Evolutionary conservation across 2,329 filamentous ascomycete species (phyloP).

Genomic region (Tothia fuscella): DNA sequence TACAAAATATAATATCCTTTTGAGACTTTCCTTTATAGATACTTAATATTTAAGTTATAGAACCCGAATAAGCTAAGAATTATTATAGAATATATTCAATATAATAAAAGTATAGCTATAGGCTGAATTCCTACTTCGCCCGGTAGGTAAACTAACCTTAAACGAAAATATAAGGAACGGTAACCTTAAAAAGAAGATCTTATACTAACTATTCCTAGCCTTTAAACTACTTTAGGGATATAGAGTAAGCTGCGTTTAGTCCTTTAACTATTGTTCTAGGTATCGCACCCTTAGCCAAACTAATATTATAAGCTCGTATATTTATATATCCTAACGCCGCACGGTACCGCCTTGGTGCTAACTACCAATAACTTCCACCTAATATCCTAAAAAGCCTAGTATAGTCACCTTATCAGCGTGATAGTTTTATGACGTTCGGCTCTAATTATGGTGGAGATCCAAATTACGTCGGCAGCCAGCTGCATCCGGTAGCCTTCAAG

Average conservation of each 20-base stretch:
- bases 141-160: conserved; percentile 39
- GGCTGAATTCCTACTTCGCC: conserved; percentile 35
- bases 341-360: conserved; percentile 34
- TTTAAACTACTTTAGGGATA: conserved; percentile 57
- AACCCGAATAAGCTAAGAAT: conserved; percentile 38
- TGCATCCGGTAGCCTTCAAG: conserved; percentile 1
- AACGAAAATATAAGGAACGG: too few species aligned
- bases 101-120: conserved; percentile 45
- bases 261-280: conserved; percentile 54
- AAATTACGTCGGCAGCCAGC: conserved; percentile 27
- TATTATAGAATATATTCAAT: conserved; percentile 42
- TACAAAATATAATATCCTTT: conserved; percentile 33
- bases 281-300: conserved; percentile 49
- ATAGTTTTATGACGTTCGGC: conserved; percentile 21
- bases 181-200: too few species aligned
- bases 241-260: conserved; percentile 56
- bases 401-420: conserved; percentile 20
- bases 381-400: conserved; percentile 20
- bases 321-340: conserved; percentile 51
- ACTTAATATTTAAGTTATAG: conserved; percentile 43
- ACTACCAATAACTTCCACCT: conserved; percentile 37
- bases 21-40: conserved; percentile 40
- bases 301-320: conserved; percentile 49
- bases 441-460: conserved; percentile 36
- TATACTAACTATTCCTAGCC: too few species aligned